Conservation (phyloP, 371 early-diverging fungal genomes). For the Mucor sp. region DNA sequence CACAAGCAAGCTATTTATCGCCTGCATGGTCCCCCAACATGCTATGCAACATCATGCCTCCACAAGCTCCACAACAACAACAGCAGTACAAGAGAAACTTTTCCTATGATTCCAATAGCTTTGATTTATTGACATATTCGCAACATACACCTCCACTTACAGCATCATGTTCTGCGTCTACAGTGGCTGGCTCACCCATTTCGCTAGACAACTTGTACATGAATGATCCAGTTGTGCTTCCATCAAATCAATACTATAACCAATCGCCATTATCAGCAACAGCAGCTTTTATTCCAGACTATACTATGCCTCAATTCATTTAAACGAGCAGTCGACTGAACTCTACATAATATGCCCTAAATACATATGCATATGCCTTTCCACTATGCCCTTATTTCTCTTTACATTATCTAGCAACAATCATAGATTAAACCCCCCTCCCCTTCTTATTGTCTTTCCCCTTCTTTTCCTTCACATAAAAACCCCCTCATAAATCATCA, state of each 20-base stretch:
- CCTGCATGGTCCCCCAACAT: constrained; percentile 5
- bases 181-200: constrained; percentile 34
- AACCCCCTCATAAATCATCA: neutral
- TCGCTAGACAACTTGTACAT: constrained; percentile 24
- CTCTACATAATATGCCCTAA: neutral
- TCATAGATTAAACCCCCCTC: neutral
- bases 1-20: neutral
- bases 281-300: constrained; percentile 5
- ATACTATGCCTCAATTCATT: constrained; percentile 10
- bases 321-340: neutral
- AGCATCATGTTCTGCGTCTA: constrained; percentile 31
- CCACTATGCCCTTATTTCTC: neutral
- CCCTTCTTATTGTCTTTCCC: constrained; percentile 4
- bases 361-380: neutral
- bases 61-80: neutral
- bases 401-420: neutral
- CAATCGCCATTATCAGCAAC: constrained; percentile 8
- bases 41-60: neutral
- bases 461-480: neutral
- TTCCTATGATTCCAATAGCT: constrained; percentile 8
- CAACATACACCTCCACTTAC: constrained; percentile 34
- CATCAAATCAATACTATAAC: constrained; percentile 4
- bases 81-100: neutral
- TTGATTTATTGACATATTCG: constrained; percentile 7
- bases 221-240: constrained; percentile 14